phyloP scores from a whole-genome alignment of 108 stramenopile species.

The Discostella stelligeroides region DNA sequence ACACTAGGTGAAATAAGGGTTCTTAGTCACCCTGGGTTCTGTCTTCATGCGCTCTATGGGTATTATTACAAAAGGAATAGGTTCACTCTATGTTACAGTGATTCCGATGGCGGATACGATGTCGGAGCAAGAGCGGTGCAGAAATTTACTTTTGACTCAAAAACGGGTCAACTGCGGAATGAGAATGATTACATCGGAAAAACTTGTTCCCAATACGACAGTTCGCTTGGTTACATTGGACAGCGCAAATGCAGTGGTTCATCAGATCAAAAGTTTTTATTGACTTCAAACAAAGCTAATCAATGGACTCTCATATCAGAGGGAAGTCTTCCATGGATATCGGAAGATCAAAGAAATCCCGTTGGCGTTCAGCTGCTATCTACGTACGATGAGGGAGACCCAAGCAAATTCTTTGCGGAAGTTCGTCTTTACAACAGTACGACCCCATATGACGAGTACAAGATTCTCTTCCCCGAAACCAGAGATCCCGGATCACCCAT shows the following conservation, averaged over 20 bases:
- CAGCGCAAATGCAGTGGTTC: not conserved
- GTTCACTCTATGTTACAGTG: not conserved
- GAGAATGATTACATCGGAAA: no score
- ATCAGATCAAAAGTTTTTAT: not conserved
- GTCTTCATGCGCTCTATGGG: slow-evolving; percentile 10
- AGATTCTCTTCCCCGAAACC: slow-evolving; percentile 4
- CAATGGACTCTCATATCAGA: slow-evolving; percentile 7
- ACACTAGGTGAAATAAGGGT: not conserved
- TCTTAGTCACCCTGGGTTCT: slow-evolving; percentile 2
- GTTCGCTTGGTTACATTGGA: not conserved
- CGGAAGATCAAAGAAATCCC: slow-evolving; percentile 5
- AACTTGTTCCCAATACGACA: no score
- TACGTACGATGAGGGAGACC: slow-evolving; percentile 12
- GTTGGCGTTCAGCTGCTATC: not conserved
- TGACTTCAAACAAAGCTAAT: not conserved
- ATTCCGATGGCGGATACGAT: not conserved
- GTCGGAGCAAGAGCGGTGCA: not conserved
- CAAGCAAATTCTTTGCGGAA: slow-evolving; percentile 12
- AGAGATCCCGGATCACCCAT: not conserved
- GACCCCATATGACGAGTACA: slow-evolving; percentile 15
- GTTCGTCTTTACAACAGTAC: slow-evolving; percentile 8
- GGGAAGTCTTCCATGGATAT: slow-evolving; percentile 13
- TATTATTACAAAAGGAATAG: not conserved
- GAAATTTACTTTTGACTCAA: not conserved
- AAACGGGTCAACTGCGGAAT: not conserved